Evolutionary conservation across 75 land plant species (phyloP).

Genomic region (Isoetes taiwanensis): DNA sequence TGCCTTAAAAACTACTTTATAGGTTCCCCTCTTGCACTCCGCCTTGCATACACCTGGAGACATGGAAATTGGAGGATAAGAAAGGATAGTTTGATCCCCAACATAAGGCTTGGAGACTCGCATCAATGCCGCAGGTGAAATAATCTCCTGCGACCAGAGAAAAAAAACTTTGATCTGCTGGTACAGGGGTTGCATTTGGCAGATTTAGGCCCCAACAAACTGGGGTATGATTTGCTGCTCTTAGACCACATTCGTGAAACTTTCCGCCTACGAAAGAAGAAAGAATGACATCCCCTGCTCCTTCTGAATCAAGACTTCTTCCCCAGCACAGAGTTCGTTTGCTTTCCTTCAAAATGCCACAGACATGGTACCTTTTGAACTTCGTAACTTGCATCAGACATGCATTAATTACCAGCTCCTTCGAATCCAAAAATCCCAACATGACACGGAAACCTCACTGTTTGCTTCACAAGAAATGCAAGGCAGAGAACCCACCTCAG

Average conservation of each 20-base stretch:
- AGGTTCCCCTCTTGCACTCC: slow-evolving; percentile 27
- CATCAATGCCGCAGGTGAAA: slow-evolving; percentile 65
- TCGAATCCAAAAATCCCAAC: no score
- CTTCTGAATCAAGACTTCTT: no score
- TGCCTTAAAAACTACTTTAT: no score
- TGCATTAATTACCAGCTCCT: no score
- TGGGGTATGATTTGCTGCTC: slow-evolving; percentile 22
- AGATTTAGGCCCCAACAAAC: slow-evolving; percentile 57
- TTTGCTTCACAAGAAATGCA: no score
- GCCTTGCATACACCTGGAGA: slow-evolving; percentile 41
- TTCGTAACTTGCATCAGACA: no score
- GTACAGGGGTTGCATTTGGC: slow-evolving; percentile 29
- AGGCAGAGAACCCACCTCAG: no score
- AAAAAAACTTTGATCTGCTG: slow-evolving; percentile 22
- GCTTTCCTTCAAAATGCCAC: no score
- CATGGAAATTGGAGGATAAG: slow-evolving; percentile 41
- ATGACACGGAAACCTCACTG: no score
- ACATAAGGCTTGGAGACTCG: slow-evolving; percentile 33
- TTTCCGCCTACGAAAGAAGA: slow-evolving; percentile 53
- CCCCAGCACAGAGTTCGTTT: no score
- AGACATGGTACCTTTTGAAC: no score
- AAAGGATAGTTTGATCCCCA: slow-evolving; percentile 58
- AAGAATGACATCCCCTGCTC: slow-evolving; percentile 31
- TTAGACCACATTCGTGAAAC: slow-evolving; percentile 66
- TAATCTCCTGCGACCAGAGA: slow-evolving; percentile 64